Base-by-base conservation (phyloP, 2,329 filamentous ascomycete genomes). In the Ophiostoma sp. region DNA sequence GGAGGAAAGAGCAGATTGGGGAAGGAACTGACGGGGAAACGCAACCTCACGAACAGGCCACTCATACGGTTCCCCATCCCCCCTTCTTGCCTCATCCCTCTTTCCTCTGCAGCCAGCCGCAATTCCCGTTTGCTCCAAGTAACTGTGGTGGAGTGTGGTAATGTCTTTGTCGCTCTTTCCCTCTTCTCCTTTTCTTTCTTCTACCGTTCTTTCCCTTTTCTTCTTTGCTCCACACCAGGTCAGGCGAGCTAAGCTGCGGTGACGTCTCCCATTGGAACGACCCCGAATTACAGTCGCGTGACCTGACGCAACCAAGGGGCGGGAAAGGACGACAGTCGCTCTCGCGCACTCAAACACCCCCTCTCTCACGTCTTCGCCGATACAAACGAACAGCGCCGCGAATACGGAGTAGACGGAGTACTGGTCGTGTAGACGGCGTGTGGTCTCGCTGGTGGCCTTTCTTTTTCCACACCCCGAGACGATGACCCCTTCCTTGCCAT, bases 271-370 rank as follows among this genome's bases (percentile, higher is more conserved):
- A 64, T 72, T 72, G 70, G 48, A 17, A 57, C 61, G 36, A 42
- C 59, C 31, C 42, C 59, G 59, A 52, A 61, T 42, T 50, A 19
- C 63, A 59, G 71, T 72, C 71, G 71, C 71, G 71, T 72, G 71
- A 72, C 63, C 71, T 68, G 31, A 59, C 61, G 61, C 70, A 72
- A 55, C 57, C 45, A 72, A 48, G 70, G 52, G 70, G 55, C 25
- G n/a, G 42, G 42, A 25, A 66, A 39, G 25, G 28, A 57, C 36
- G 22, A 61, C 48, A n/a, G 69, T 48, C 50, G 31, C 69, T 12
- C 19, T 22, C 33, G 9, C 57, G 8, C 8, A 7, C 50, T n/a
- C 50, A 7, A 9, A 36, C 11, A 5, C 39, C 15, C 36, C 36
- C 36, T 6, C 31, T 31, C 15, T 39, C 33, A 39, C 45, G 42